Base-by-base conservation (phyloP, 306 rosid genomes). In the Malus orientalis region DNA sequence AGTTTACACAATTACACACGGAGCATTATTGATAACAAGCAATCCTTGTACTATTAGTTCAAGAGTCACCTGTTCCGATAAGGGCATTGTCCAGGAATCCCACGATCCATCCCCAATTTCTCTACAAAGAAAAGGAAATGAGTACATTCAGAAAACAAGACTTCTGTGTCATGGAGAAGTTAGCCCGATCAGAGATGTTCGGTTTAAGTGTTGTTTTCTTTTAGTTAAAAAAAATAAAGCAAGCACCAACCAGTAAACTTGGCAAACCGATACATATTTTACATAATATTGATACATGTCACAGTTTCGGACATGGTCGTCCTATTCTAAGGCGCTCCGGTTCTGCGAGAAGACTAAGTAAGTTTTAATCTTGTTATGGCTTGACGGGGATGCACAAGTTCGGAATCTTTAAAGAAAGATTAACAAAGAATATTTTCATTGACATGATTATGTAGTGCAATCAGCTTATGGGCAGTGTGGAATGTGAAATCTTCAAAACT, bases 81-180 rank as follows among this genome's bases (percentile, higher is more conserved):
- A 80, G 27, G 93, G 93, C 90, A 78, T 81, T 61, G 89, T 88
- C 93, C 93, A 91, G 54, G 96, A 91, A 79, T 86, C 89, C 93
- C 90, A 84, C n/a, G 76, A 71, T 69, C 93, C 96, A 65, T 85
- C 83, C 81, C 96, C 96, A 68, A 87, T 87, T 87, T 87, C 91
- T 82, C 96, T 88, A 76, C 79, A 82, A 69, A 73, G 59, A 70
- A 75, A 80, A 82, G 55, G 33, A 84, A 66, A 69, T 51, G 33
- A 67, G 62, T 63, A 79, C 20, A 71, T 40, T 75, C 61, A 27
- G 54, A 54, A 42, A 70, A 45, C 63, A 49, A 42, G 51, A 32
- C 16, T 58, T 47, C 5, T 49, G 55, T 49, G 5, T 74, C 58
- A 67, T 3, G 40, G 10, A 60, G 33, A 67, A 16, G 42, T 60